Base-by-base conservation (phyloP, 306 rosid species). In the Prunus salicina region DNA sequence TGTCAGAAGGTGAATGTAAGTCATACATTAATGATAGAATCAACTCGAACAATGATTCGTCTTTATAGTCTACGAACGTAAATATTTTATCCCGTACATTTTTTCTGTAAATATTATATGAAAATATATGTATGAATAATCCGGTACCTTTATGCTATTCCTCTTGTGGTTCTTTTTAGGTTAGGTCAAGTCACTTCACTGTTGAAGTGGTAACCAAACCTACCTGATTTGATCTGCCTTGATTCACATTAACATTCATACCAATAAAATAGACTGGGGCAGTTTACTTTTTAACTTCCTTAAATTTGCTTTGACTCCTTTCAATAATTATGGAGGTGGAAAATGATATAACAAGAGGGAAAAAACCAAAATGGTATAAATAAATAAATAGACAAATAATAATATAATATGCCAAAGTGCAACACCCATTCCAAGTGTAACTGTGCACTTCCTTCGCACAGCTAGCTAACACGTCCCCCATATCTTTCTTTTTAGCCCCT, bases 401-500 rank as follows among this genome's bases (percentile, higher is more conserved):
- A 25, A 63, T 11, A 27, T 27, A 63, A 12, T 34, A 18, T 20
- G 43, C n/a, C n/a, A 12, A 55, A 12, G 24, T 25, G 19, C 67
- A 62, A 63, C 67, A 63, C 45, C 67, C 45, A 63, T 16, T 63
- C 49, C 25, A n/a, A 66, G 76, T 38, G 58, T 57, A 58, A 82
- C 72, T 67, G 61, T n/a, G 55, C 61, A 25, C 57, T 71, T 13
- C 27, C 81, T 72, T 55, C 73, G 32, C 69, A 67, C 52, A 47
- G 52, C 8, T 38, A 7, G 72, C 78, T 50, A 67, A 66, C 78
- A 72, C 79, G 82, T 71, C 82, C 62, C 61, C 61, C 69, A 60
- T 77, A 69, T 47, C 76, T 77, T 77, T 82, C 82, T 34, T 66
- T 72, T 73, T 41, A 82, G 53, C 71, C 71, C 51, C 27, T 2